Base-by-base conservation (phyloP, 352 stramenopile genomes). In the Phytophthora crassamura region DNA sequence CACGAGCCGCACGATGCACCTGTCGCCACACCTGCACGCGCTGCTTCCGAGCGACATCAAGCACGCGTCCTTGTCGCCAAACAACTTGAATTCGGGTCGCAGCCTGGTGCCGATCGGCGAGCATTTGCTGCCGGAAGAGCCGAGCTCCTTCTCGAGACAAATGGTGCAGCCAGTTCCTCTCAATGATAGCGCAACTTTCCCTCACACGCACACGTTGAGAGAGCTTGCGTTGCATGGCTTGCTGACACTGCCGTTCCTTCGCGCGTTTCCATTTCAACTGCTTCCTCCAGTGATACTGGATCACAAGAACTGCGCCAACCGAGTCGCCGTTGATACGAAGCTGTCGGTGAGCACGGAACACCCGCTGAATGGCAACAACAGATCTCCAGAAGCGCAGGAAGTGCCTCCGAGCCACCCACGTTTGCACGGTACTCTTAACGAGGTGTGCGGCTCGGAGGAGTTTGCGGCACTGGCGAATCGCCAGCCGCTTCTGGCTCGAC, bases 401-500 rank as follows among this genome's bases (percentile, higher is more conserved):
- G 0, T 47, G 57, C 10, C 61, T 74, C 28, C 73, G 62, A 45
- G 53, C 9, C 3, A 41, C 34, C 50, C 61, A 85, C 16, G 45
- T 76, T 38, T 63, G 64, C 35, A 84, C 42, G 22, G 69, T 51
- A 15, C 62, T 68, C 42, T 85, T 84, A 9, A 93, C 73, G 16
- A 84, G 42, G n/a, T 84, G 69, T 35, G 74, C 83, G 6, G 85
- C 82, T n/a, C 79, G 61, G 18, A 95, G 54, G 6, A 92, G 64
- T 35, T 81, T 83, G 5, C 77, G 77, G 41, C 86, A 91, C 32
- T 89, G 84, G 5, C 86, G 82, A 61, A 91, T 88, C 5, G 80
- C 81, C 20, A 91, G 60, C 9, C 84, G 81, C 46, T 90, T 89
- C 14, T 83, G 69, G 36, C 79, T 90, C n/a, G 84, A 93, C 16